phyloP scores from a whole-genome alignment of 2,329 filamentous ascomycete species.

The Sphaerulina vaccinii region DNA sequence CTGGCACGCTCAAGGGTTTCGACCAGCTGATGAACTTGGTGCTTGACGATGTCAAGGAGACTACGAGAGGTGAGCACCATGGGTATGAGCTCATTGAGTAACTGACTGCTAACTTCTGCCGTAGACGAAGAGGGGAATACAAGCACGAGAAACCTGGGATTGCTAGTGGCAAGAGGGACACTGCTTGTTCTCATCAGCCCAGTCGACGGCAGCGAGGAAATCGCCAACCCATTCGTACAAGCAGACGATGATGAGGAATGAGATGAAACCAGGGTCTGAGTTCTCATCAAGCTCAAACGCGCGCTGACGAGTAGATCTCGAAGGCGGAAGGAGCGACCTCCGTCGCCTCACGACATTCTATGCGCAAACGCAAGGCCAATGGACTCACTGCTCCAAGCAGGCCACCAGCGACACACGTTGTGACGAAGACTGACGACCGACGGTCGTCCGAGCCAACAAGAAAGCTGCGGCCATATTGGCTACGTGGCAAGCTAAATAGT shows the following conservation, averaged over 20 bases:
- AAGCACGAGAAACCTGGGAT: conserved; percentile 73
- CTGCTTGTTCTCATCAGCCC: conserved; percentile 90
- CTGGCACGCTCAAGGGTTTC: conserved; percentile 87
- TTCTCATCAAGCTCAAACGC: too few species aligned
- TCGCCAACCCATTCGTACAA: conserved; percentile 87
- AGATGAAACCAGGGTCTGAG: too few species aligned
- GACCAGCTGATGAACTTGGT: conserved; percentile 98
- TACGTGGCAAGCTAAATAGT: too few species aligned
- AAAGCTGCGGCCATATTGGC: too few species aligned
- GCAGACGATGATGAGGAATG: conserved; percentile 56
- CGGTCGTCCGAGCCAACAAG: too few species aligned
- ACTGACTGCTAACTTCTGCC: conserved; percentile 9
- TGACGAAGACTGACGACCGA: too few species aligned
- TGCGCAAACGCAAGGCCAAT: too few species aligned
- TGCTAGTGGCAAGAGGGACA: conserved; percentile 88
- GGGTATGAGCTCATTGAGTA: not conserved
- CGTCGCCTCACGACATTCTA: too few species aligned
- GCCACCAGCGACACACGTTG: too few species aligned
- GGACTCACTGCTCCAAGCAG: too few species aligned
- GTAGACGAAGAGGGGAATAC: conserved; percentile 92
- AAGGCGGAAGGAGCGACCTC: too few species aligned
- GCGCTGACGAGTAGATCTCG: too few species aligned
- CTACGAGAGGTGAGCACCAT: conserved; percentile 68
- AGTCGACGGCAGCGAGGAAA: conserved; percentile 91
- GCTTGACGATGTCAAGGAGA: conserved; percentile 88